Conservation (phyloP, 805 yeast genomes). For the Starmera quercuum region DNA sequence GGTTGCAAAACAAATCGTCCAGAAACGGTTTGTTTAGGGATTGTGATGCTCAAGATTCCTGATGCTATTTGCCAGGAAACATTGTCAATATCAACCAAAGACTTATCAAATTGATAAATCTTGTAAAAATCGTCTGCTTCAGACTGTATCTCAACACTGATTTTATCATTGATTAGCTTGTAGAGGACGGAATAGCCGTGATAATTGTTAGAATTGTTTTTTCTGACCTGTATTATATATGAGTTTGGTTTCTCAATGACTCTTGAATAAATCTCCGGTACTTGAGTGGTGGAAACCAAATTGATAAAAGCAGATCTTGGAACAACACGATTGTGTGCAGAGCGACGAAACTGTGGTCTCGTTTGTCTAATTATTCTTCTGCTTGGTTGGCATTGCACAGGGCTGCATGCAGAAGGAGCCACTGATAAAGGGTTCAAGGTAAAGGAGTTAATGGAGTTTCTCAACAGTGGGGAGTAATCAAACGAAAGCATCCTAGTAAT, state of each 20-base stretch:
- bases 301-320: neutral
- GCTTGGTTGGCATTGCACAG: too few species aligned
- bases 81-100: constrained; percentile 6
- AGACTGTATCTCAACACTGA: constrained; percentile 1
- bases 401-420: neutral
- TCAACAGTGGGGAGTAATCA: constrained; percentile 1
- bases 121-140: constrained; percentile 11
- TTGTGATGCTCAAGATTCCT: constrained; percentile 6
- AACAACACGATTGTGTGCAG: neutral
- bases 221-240: constrained; percentile 11
- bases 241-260: constrained; percentile 3
- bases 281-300: neutral
- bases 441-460: neutral
- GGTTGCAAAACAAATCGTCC: neutral
- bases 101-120: constrained; percentile 8
- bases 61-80: constrained; percentile 10
- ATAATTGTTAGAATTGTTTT: constrained; percentile 7
- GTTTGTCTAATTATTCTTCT: neutral
- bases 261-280: constrained; percentile 3
- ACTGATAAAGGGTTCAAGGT: neutral
- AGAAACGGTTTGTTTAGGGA: too few species aligned
- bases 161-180: constrained; percentile 4
- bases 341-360: neutral
- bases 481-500: constrained; percentile 1
- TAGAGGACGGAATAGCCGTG: constrained; percentile 11